Conservation (phyloP, 495 filamentous ascomycete genomes). For the Penicillium manginii region DNA sequence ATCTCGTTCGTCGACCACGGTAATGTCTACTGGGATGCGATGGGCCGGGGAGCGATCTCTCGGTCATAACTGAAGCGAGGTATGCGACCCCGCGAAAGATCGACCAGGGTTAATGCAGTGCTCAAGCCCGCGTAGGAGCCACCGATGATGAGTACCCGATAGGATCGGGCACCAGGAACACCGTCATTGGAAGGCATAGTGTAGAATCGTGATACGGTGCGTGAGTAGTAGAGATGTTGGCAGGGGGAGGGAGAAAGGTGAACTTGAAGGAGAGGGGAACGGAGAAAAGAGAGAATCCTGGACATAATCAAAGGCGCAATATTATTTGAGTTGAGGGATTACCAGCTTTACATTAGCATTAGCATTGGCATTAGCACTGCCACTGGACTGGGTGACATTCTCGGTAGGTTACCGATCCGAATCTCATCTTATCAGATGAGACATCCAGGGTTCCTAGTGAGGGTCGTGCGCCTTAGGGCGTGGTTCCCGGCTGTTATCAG, state of each 20-base stretch:
- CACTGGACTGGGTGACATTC: background rate
- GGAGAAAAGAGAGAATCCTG: background rate
- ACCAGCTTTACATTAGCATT: no score
- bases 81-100: conserved; percentile 54
- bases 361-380: no score
- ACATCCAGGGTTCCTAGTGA: conserved; percentile 16
- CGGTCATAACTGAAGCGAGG: conserved; percentile 39
- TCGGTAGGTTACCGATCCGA: background rate
- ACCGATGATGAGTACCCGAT: conserved; percentile 59
- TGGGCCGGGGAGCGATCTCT: conserved; percentile 30
- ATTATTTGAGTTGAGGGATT: background rate
- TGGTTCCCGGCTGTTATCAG: conserved; percentile 2
- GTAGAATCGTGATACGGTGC: background rate
- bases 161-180: conserved; percentile 27
- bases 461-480: background rate
- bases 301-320: conserved; percentile 2
- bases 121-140: conserved; percentile 69
- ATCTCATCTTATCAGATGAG: conserved; percentile 32
- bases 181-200: conserved; percentile 40
- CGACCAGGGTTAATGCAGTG: conserved; percentile 60
- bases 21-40: conserved; percentile 60
- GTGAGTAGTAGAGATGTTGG: background rate
- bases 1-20: conserved; percentile 71
- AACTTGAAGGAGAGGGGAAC: background rate
- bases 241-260: background rate